phyloP scores from a whole-genome alignment of 306 rosid genomes.

The Gastrolobium villosum region DNA sequence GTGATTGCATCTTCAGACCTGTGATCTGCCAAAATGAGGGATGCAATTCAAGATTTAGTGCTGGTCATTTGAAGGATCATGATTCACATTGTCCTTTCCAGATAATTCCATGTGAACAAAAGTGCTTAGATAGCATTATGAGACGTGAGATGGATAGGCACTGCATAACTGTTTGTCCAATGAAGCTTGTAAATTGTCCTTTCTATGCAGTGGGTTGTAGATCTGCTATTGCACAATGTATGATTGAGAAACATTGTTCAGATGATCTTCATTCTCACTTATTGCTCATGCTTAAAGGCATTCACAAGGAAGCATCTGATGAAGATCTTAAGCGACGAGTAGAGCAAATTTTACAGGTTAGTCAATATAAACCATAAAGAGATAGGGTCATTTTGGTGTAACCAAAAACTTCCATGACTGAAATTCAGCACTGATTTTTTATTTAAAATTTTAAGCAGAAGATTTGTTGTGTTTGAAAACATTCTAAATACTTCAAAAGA shows the following conservation, averaged over 20 bases:
- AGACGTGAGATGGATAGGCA: constrained; percentile 94
- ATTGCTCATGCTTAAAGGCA: constrained; percentile 59
- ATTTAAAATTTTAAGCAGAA: background rate
- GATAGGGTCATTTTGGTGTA: background rate
- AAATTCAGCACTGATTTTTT: background rate
- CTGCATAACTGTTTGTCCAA: constrained; percentile 85
- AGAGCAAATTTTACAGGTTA: constrained; percentile 72
- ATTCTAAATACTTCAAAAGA: constrained; percentile 27
- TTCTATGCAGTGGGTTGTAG: constrained; percentile 81
- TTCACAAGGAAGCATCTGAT: constrained; percentile 66
- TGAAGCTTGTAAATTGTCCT: constrained; percentile 90
- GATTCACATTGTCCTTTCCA: constrained; percentile 78
- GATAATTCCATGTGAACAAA: constrained; percentile 86
- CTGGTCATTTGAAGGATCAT: constrained; percentile 68
- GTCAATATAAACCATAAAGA: constrained; percentile 27
- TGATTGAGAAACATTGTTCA: constrained; percentile 69
- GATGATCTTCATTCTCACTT: constrained; percentile 68
- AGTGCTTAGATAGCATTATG: constrained; percentile 67
- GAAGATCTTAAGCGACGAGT: constrained; percentile 65
- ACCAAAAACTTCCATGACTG: background rate
- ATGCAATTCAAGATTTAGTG: constrained; percentile 66
- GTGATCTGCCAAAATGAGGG: constrained; percentile 66
- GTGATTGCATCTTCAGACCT: constrained; percentile 64
- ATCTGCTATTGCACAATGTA: constrained; percentile 63
- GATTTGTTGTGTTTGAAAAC: background rate